Evolutionary conservation across 192 early-diverging fungal species (phyloP).

Genomic region (Entomortierella parvispora): DNA sequence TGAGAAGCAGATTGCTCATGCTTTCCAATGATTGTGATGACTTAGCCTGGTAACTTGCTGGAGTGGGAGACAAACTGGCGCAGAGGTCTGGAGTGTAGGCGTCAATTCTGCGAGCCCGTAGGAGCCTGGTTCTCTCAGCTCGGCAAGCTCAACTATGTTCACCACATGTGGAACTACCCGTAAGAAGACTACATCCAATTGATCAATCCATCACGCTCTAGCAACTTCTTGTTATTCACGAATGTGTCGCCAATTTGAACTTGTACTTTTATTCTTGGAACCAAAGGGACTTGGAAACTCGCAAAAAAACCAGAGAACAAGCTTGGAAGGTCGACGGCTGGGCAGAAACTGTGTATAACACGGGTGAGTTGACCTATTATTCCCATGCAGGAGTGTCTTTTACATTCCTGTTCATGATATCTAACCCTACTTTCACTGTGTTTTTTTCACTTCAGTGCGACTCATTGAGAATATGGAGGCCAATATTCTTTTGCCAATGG

Average conservation of each 20-base stretch:
- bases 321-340: conserved; percentile 96
- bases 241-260: too few species aligned
- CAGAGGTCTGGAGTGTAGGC: conserved; percentile 86
- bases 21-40: neutral
- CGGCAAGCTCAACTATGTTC: conserved; percentile 87
- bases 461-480: conserved; percentile 86
- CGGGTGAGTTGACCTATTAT: conserved; percentile 59
- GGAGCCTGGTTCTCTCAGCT: conserved; percentile 98
- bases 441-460: conserved; percentile 60
- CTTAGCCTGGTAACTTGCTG: conserved; percentile 85
- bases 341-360: conserved; percentile 92
- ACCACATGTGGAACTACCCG: conserved; percentile 94
- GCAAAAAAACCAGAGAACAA: conserved; percentile 90
- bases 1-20: neutral
- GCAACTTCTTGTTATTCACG: neutral
- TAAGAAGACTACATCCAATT: conserved; percentile 34
- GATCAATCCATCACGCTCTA: neutral
- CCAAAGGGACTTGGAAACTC: conserved; percentile 80
- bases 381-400: too few species aligned
- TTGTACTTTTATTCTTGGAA: neutral
- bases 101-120: conserved; percentile 89
- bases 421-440: too few species aligned
- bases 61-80: conserved; percentile 96
- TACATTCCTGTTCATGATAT: too few species aligned
- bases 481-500: conserved; percentile 75